Evolutionary conservation across 352 stramenopile species (phyloP).

Genomic region (Phytophthora ohioensis): DNA sequence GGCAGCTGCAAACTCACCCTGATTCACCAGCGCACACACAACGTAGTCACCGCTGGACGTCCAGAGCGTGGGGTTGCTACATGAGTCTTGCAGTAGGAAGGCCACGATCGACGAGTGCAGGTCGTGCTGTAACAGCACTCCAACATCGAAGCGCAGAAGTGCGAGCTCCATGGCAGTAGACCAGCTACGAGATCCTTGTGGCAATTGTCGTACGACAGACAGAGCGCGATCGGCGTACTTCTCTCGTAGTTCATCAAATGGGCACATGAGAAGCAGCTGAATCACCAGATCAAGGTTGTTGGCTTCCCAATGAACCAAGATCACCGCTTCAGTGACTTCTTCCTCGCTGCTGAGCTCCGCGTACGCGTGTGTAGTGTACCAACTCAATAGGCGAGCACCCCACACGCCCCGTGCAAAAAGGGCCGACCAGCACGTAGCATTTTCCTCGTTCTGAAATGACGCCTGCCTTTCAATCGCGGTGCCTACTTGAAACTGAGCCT

Average conservation of each 20-base stretch:
- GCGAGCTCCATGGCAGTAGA: slow-evolving; percentile 52
- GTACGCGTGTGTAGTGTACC: slow-evolving; percentile 65
- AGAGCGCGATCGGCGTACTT: slow-evolving; percentile 49
- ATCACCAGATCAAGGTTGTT: slow-evolving; percentile 45
- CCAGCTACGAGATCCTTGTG: slow-evolving; percentile 28
- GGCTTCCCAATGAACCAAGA: slow-evolving; percentile 44
- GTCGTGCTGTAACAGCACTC: slow-evolving; percentile 46
- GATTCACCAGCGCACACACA: slow-evolving; percentile 66
- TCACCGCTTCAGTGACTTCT: slow-evolving; percentile 48
- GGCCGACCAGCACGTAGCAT: slow-evolving; percentile 43
- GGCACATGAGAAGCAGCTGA: slow-evolving; percentile 66
- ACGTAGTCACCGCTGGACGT: slow-evolving; percentile 73
- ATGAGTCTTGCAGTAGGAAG: slow-evolving; percentile 41
- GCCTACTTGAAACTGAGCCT: slow-evolving; percentile 44
- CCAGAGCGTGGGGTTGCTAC: slow-evolving; percentile 40
- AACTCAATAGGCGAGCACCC: slow-evolving; percentile 51
- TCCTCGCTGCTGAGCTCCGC: slow-evolving; percentile 38
- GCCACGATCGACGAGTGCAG: slow-evolving; percentile 53
- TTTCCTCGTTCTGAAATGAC: not conserved
- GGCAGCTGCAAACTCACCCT: slow-evolving; percentile 57
- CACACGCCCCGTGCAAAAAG: slow-evolving; percentile 64
- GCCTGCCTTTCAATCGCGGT: slow-evolving; percentile 1
- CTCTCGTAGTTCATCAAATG: slow-evolving; percentile 58
- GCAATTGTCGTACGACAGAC: slow-evolving; percentile 18
- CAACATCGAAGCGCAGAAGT: slow-evolving; percentile 71